Conservation (phyloP, 2,329 filamentous ascomycete species). For the Trichoderma cornu-damae region DNA sequence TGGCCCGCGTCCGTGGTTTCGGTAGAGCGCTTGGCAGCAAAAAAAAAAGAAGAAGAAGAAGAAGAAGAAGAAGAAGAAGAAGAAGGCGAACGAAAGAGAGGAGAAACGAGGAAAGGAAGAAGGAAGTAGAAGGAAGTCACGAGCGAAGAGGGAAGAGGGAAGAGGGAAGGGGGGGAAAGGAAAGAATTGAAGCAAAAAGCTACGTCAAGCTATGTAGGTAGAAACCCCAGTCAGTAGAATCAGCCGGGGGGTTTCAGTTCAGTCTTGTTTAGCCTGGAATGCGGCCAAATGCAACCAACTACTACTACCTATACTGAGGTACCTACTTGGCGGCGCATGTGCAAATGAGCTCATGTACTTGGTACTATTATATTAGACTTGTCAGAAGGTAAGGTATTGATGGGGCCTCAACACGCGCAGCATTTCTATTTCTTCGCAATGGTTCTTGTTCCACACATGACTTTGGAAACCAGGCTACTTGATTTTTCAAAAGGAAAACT, state of each 20-base stretch:
- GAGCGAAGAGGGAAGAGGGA: not conserved
- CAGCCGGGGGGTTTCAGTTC: not conserved
- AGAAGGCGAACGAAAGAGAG: too few relatives aligned
- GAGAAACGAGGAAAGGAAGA: too few relatives aligned
- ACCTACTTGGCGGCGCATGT: too few relatives aligned
- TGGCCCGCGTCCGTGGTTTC: not conserved
- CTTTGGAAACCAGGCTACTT: too few relatives aligned
- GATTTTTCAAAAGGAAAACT: not conserved
- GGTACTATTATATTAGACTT: too few relatives aligned
- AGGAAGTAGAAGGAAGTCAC: not conserved
- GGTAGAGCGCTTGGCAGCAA: not conserved
- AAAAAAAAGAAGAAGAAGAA: not conserved
- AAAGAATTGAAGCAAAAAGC: not conserved
- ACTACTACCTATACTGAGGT: too few relatives aligned
- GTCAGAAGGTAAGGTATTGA: too few relatives aligned
- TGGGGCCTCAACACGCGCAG: not conserved
- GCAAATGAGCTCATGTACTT: conserved; percentile 6
- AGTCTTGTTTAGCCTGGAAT: conserved; percentile 8
- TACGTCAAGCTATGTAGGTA: conserved; percentile 7
- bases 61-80: not conserved
- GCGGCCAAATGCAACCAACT: not conserved
- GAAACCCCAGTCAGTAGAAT: not conserved
- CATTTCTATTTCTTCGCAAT: not conserved
- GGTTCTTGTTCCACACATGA: too few relatives aligned
- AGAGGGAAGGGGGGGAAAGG: not conserved